Evolutionary conservation across 2,329 filamentous ascomycete species (phyloP), one percentile per base, ranked within the genome.

Genomic region (Septoria petroselini): DNA sequence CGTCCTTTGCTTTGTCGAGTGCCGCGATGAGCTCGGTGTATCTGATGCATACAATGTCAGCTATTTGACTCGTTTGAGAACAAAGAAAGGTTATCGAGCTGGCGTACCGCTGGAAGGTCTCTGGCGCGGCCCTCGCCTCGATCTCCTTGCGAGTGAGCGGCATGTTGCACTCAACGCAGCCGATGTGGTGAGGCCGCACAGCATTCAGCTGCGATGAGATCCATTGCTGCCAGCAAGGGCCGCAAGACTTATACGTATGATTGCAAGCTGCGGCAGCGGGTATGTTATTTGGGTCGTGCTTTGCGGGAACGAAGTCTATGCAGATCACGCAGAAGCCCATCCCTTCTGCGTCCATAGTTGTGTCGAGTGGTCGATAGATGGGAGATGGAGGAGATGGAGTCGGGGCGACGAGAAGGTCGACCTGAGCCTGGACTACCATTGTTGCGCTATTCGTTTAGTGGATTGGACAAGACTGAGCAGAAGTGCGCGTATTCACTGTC

Each of bases 141-240:
- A 62, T 41, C 27, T 62, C 59, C 2, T 35, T 18, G 15, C 54
- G 43, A 0, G 33, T 40, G 12, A 62, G 53, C 2, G 23, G 11
- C 11, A 45, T 47, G 4, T 3, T 8, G 48, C 60, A 63, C 19
- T 58, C 51, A n/a, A 50, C 43, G 31, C 61, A 62, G 3, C 8
- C n/a, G 14, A 61, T 40, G 5, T 30, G 25, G 21, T 53, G 41
- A 12, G 34, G 23, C 12, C 1, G 3, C 30, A 39, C 35, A 8
- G 15, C 46, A 4, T 50, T 37, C 11, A 59, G 31, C 40, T 57
- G 58, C 1, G 18, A 14, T 23, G 49, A n/a, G 5, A 62, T 31
- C 42, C 59, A 58, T 8, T 46, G 23, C 2, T 52, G n/a, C 55
- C 55, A 62, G 50, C 58, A 61, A 2, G 31, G 15, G 9, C 37